Base-by-base conservation (phyloP, 805 yeast genomes). In the Dipodascus geniculatus region DNA sequence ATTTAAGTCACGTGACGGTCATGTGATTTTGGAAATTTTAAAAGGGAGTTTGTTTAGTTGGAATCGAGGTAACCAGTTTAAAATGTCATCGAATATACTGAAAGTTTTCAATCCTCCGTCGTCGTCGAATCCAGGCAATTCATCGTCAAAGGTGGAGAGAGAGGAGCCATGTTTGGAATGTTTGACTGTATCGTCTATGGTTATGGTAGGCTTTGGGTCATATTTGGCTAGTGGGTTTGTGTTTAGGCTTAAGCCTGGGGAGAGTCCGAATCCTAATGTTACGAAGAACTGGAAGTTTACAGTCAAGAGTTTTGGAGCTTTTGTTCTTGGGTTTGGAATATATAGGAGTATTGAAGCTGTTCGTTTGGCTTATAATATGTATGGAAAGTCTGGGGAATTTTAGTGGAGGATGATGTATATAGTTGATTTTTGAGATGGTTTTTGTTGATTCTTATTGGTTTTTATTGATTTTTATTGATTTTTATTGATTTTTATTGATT, bases 331-430 rank as follows among this genome's bases (percentile, higher is more conserved):
- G 0, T 74, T 38, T 11, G 44, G 44, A 4, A 14, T 38, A 11
- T 38, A 38, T 38, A 4, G 44, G 55, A 84, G 84, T 0, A 76
- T 79, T 3, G 87, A 85, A 60, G 83, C 82, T 2, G 77, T 55
- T 19, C 22, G n/a, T 48, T 28, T 31, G 17, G 48, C 44, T 14
- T 38, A 38, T 38, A n/a, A 14, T n/a, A 38, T 6, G 4, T 16
- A 38, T 3, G 20, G 14, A 28, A 28, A 28, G 14, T 14, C 44
- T n/a, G 33, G 33, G 11, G 11, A 28, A 28, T 28, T 28, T 28
- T n/a, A n/a, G n/a, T n/a, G n/a, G n/a, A n/a, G n/a, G n/a, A n/a
- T n/a, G n/a, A n/a, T n/a, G n/a, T n/a, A n/a, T n/a, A 28, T 28
- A 28, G 11, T 28, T 28, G 33, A 6, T 6, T 28, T 6, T 28